Percentiles rank a stretch among this genome's conserved stretches.
phyloP scores from a whole-genome alignment of 2,329 filamentous ascomycete genomes.

The Clonostachys byssicola region DNA sequence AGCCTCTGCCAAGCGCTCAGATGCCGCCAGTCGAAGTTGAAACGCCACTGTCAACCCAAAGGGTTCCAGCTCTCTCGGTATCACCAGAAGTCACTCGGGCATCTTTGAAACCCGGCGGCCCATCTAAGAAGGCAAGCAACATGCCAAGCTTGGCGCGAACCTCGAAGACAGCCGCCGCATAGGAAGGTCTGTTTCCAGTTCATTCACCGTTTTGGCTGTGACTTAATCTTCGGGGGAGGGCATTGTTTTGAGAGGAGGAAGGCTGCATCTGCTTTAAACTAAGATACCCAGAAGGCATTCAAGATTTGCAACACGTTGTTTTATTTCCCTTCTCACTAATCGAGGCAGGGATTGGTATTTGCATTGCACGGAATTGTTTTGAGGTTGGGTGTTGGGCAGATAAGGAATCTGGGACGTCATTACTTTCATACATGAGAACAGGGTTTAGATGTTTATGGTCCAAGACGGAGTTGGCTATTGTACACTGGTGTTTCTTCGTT shows the following conservation, averaged over 20 bases:
- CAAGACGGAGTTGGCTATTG: neutral
- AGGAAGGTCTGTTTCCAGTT: slow-evolving; percentile 2
- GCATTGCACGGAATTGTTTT: too few relatives aligned
- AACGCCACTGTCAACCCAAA: slow-evolving; percentile 14
- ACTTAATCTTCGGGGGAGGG: neutral
- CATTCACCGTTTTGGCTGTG: too few relatives aligned
- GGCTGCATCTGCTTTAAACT: slow-evolving; percentile 12
- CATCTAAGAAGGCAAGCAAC: slow-evolving; percentile 23
- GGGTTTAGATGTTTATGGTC: too few relatives aligned
- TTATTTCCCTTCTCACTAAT: neutral
- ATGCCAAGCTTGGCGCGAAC: slow-evolving; percentile 22
- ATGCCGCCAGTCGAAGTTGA: slow-evolving; percentile 7
- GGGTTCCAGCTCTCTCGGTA: slow-evolving; percentile 25
- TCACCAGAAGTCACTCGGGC: slow-evolving; percentile 40
- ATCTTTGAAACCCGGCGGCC: slow-evolving; percentile 20
- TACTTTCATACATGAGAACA: too few relatives aligned
- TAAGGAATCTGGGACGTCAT: too few relatives aligned
- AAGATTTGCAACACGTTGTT: neutral
- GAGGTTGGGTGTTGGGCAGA: too few relatives aligned
- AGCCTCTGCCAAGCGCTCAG: slow-evolving; percentile 7
- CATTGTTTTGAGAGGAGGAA: neutral
- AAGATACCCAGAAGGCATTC: slow-evolving; percentile 26
- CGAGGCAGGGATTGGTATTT: too few relatives aligned
- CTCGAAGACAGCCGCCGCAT: slow-evolving; percentile 27
- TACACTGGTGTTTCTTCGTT: slow-evolving; percentile 1